Percentiles rank a stretch among this genome's conserved stretches.
Evolutionary conservation across 305 asterid species (phyloP).

Genomic region (Fraxinus sp.): DNA sequence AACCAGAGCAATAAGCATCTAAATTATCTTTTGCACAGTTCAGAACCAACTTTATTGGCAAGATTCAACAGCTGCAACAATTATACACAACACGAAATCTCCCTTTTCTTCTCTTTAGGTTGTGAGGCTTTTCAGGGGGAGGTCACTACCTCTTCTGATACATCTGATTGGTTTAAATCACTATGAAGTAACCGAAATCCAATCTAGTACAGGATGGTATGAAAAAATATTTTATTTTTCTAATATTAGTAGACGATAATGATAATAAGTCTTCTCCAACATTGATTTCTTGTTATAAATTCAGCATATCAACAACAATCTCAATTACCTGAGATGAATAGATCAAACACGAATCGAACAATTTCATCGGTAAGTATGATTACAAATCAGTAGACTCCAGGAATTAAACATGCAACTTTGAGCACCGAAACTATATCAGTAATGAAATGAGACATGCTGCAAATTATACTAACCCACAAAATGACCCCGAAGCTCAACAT

Average conservation of each 20-base stretch:
- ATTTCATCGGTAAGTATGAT: conserved; percentile 15
- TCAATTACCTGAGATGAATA: neutral
- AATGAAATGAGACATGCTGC: neutral
- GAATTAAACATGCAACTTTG: neutral
- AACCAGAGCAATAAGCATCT: neutral
- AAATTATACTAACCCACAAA: conserved; percentile 71
- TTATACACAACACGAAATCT: neutral
- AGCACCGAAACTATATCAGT: neutral
- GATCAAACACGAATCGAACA: neutral
- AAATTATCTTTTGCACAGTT: neutral
- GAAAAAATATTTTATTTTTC: neutral
- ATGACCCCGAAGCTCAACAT: conserved; percentile 85
- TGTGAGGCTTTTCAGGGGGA: too few species aligned
- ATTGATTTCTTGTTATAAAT: conserved; percentile 1
- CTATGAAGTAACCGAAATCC: neutral
- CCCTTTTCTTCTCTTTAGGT: too few species aligned
- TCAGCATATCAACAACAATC: neutral
- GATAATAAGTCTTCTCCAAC: neutral
- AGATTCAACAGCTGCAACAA: neutral
- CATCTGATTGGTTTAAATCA: neutral
- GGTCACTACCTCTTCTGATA: too few species aligned
- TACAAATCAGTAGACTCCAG: neutral
- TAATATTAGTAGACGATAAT: neutral
- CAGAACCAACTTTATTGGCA: neutral
- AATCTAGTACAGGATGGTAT: neutral